A percentile compares a stretch with the other conserved stretches of the same genome.
These are phyloP conservation scores for Dipteronia dyeriana DNA, from an alignment of 345 rosid genomes.

Conservation along the genomic window DNA sequence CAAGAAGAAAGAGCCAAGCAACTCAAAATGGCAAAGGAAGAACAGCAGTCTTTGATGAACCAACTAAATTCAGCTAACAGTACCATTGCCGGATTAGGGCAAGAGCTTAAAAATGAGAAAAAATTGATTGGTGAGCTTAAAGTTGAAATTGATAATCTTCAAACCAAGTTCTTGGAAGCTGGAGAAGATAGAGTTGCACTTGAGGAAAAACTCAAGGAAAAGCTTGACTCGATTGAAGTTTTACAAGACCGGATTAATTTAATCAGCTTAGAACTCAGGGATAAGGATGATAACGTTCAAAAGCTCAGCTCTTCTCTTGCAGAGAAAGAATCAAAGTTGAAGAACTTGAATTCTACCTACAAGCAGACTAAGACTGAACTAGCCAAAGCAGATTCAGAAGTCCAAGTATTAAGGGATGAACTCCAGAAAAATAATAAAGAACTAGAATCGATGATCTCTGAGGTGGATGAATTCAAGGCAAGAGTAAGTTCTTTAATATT, in stretches of 20 bases:
- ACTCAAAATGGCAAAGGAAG: constrained; percentile 60
- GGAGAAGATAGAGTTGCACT: constrained; percentile 58
- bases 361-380: constrained; percentile 55
- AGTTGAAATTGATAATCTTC: constrained; percentile 54
- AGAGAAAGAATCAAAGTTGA: constrained; percentile 63
- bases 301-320: constrained; percentile 48
- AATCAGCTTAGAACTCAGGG: constrained; percentile 66
- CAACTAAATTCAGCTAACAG: constrained; percentile 67
- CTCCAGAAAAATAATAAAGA: constrained; percentile 44
- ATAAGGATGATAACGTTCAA: constrained; percentile 51
- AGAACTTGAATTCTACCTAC: constrained; percentile 42
- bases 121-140: constrained; percentile 51
- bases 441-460: constrained; percentile 50
- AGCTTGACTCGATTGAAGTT: constrained; percentile 43
- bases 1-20: constrained; percentile 54
- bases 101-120: constrained; percentile 73
- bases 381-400: constrained; percentile 48
- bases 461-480: constrained; percentile 55
- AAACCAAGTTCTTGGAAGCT: constrained; percentile 47
- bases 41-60: constrained; percentile 46
- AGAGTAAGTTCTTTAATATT: constrained; percentile 43
- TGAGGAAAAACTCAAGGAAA: constrained; percentile 60
- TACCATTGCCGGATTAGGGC: constrained; percentile 59
- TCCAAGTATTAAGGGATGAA: constrained; percentile 46
- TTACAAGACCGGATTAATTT: constrained; percentile 57